Conservation (phyloP, 2,329 filamentous ascomycete species). For the Aspergillus jensenii region DNA sequence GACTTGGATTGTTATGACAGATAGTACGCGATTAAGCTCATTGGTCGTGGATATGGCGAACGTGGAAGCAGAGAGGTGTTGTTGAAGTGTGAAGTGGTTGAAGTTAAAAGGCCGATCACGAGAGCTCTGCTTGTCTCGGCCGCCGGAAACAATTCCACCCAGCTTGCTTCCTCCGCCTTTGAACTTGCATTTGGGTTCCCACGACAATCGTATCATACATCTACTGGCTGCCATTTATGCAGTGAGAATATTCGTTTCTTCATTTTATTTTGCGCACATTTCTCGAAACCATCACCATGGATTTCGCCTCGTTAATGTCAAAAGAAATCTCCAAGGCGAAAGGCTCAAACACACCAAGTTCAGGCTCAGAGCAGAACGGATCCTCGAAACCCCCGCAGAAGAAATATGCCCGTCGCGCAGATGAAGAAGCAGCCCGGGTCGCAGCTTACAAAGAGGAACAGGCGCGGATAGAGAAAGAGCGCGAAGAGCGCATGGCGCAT, state of each 20-base stretch:
- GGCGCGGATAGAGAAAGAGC: constrained; percentile 68
- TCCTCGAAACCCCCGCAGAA: constrained; percentile 44
- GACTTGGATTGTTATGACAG: neutral
- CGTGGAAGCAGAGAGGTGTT: neutral
- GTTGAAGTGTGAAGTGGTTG: constrained; percentile 1
- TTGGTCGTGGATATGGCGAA: neutral
- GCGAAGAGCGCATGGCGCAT: constrained; percentile 65
- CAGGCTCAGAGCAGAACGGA: constrained; percentile 17
- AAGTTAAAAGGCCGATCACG: constrained; percentile 4
- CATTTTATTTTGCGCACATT: neutral
- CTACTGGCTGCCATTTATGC: neutral
- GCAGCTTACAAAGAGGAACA: constrained; percentile 82
- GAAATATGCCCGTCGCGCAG: constrained; percentile 83
- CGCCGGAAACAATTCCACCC: constrained; percentile 5
- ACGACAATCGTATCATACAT: neutral
- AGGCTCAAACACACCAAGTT: constrained; percentile 35
- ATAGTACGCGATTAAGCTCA: neutral
- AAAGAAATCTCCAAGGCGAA: constrained; percentile 87
- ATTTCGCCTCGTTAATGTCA: constrained; percentile 92
- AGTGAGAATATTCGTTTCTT: neutral
- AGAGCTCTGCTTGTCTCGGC: constrained; percentile 6
- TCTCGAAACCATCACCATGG: constrained; percentile 60
- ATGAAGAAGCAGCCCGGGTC: constrained; percentile 78
- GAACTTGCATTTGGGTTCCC: neutral
- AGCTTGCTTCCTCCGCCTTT: neutral